phyloP scores from a whole-genome alignment of 169 alveolate genomes.

The Plasmodium reichenowi region DNA sequence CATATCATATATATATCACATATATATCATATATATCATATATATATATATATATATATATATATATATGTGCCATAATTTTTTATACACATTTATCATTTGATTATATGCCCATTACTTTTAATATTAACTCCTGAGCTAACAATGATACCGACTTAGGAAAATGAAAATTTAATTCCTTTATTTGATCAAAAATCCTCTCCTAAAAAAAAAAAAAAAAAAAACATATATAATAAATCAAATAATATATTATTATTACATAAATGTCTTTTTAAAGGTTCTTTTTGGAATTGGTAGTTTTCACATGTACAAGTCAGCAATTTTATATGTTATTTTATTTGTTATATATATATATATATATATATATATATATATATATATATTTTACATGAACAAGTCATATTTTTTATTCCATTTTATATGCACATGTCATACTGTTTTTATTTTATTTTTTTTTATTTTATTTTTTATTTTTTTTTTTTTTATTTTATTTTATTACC shows the following conservation, averaged over 20 bases:
- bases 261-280: too few relatives aligned
- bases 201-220: conserved; percentile 19
- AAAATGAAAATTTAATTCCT: conserved; percentile 62
- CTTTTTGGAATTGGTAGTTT: too few relatives aligned
- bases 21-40: neutral
- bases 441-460: too few relatives aligned
- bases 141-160: conserved; percentile 42
- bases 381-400: too few relatives aligned
- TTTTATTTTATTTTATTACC: conserved; percentile 11
- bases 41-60: conserved; percentile 1
- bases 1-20: neutral
- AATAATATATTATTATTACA: neutral
- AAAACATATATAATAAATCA: neutral
- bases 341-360: too few relatives aligned
- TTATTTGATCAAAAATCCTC: conserved; percentile 61
- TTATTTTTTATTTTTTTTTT: neutral
- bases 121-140: conserved; percentile 61
- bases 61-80: neutral
- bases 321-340: too few relatives aligned
- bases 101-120: conserved; percentile 7
- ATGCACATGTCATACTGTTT: too few relatives aligned
- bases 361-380: too few relatives aligned
- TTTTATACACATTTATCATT: neutral
- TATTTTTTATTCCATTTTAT: too few relatives aligned
- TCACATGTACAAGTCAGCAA: too few relatives aligned